Evolutionary conservation across 129 eudicot genomes (phyloP).

Genomic region (Chrysanthemum makinoi): DNA sequence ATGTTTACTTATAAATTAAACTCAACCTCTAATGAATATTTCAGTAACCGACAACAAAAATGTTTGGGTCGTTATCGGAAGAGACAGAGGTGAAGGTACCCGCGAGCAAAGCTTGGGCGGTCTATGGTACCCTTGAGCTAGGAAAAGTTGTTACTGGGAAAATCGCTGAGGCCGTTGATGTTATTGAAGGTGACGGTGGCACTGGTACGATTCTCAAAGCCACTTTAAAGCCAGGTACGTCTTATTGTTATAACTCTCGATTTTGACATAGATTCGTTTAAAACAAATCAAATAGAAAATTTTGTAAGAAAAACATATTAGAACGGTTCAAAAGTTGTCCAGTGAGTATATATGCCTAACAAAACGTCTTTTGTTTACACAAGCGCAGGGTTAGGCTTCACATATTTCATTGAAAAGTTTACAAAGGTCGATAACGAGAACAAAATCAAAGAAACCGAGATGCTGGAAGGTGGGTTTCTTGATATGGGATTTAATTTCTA

Average conservation of each 20-base stretch:
- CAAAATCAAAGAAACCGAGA: slow-evolving; percentile 51
- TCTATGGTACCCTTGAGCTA: slow-evolving; percentile 33
- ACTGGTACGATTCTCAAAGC: slow-evolving; percentile 32
- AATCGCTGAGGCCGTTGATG: slow-evolving; percentile 26
- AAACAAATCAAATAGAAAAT: neutral
- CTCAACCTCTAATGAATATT: slow-evolving; percentile 11
- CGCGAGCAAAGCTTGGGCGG: slow-evolving; percentile 35
- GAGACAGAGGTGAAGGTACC: slow-evolving; percentile 39
- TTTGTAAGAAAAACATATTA: neutral
- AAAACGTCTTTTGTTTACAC: neutral
- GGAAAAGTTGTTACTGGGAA: slow-evolving; percentile 16
- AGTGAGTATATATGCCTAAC: neutral
- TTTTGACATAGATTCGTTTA: no score
- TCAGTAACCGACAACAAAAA: slow-evolving; percentile 10
- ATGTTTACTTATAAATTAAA: neutral
- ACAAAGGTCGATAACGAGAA: slow-evolving; percentile 55
- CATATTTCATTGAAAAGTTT: slow-evolving; percentile 52
- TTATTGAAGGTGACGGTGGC: slow-evolving; percentile 39
- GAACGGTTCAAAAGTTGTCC: neutral
- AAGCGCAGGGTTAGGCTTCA: slow-evolving; percentile 27
- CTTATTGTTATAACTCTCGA: neutral
- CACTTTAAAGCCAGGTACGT: slow-evolving; percentile 29
- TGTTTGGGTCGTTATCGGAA: slow-evolving; percentile 31
- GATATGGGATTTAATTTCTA: slow-evolving; percentile 51
- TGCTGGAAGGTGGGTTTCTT: slow-evolving; percentile 61